Base-by-base conservation (phyloP, 2,329 filamentous ascomycete species). In the Ophiostoma sp. region DNA sequence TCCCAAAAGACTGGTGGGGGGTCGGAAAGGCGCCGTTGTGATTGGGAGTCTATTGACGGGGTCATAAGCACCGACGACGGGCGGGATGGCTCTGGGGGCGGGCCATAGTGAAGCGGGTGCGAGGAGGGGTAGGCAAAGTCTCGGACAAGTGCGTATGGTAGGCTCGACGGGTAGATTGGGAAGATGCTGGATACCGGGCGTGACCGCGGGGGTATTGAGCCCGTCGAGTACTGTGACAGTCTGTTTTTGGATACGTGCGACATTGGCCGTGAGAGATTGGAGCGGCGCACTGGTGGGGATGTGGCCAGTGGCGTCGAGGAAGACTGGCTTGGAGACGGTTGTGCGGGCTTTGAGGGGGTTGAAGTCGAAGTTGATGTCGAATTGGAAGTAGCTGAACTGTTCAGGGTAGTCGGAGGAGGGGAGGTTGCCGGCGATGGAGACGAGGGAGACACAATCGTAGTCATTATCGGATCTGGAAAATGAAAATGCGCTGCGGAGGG, bases 91-190 rank as follows among this genome's bases (percentile, higher is more conserved):
- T 93, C 90, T 52, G 90, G 90, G 20, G 92, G 89, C n/a, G 94
- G 91, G 1, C 95, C 95, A 83, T 97, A 97, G 82, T 98, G 95
- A 79, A 97, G 85, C 62, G 92, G 93, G 79, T 98, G 92, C 70
- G 86, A 85, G 35, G 86, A 78, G 41, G 92, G 88, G 78, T 98
- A 99, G 75, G 95, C 95, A 81, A 98, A 99, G 83, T 99, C 95
- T 76, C 95, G 90, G 74, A 99, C 94, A 64, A 92, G 84, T n/a
- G 93, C 89, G 79, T 97, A 97, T 7, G 91, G 80, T 23, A 97
- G 86, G 77, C 89, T 96, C 71, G 93, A 95, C 76, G 93, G 90
- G 79, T 93, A 95, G 76, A 90, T 83, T 20, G 93, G 91, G 77
- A 95, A 94, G 73, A 92, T 85, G 76, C 91, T 87, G n/a, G 93